Evolutionary conservation across 2,329 filamentous ascomycete genomes (phyloP).

Genomic region (Fusarium anguioides): DNA sequence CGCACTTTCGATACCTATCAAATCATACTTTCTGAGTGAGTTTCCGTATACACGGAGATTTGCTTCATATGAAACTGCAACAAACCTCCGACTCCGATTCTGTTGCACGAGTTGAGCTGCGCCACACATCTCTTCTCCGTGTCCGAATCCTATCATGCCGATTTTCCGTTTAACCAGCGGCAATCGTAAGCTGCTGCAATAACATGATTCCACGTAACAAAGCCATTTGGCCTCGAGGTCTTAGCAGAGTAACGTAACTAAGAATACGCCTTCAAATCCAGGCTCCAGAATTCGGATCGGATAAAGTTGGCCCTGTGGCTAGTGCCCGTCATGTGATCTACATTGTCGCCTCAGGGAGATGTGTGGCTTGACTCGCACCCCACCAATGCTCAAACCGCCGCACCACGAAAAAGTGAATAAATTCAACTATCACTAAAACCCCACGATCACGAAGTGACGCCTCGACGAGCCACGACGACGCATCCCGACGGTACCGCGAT

Average conservation of each 20-base stretch:
- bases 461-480: conserved; percentile 40
- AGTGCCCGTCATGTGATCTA: conserved; percentile 46
- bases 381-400: conserved; percentile 50
- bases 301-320: conserved; percentile 38
- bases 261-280: background rate
- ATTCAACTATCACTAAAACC: conserved; percentile 53
- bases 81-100: background rate
- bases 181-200: background rate
- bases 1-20: no score
- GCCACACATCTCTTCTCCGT: conserved; percentile 26
- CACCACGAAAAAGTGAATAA: conserved; percentile 57
- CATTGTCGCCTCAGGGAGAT: conserved; percentile 19
- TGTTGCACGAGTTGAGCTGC: conserved; percentile 25
- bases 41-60: background rate
- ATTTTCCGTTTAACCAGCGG: conserved; percentile 30
- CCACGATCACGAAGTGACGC: conserved; percentile 50
- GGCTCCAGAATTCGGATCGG: background rate
- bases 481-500: conserved; percentile 35
- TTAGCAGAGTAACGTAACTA: conserved; percentile 6
- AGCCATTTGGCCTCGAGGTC: background rate
- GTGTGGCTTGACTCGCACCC: conserved; percentile 49
- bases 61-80: conserved; percentile 4
- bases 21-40: background rate
- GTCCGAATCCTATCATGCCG: conserved; percentile 28
- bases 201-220: conserved; percentile 16